Evolutionary conservation across 1,139 yeast genomes (phyloP), one percentile per base, ranked within the genome.

Genomic region (Saccharomyces hybrid): DNA sequence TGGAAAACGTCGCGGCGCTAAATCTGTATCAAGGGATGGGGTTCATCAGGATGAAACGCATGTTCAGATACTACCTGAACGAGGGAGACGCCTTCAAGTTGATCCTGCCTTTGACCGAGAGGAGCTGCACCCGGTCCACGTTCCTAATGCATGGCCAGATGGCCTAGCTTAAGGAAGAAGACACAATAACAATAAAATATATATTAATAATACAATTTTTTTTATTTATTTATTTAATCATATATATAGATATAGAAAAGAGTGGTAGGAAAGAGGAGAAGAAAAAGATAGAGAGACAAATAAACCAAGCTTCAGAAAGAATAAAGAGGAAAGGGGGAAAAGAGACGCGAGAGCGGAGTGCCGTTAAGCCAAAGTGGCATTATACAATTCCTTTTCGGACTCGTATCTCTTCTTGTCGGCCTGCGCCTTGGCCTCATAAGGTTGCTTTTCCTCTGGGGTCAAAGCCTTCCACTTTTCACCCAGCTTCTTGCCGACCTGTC

Each of bases 391-490:
- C 81, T 91, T 93, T 77, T 88, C 96, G 70, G 87, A 83, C 77
- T 91, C 97, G 75, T 93, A 93, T 78, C 98, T 86, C 81, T 90
- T 88, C 82, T 93, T 93, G 79, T 93, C 99, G 65, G 88, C 86
- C 62, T 84, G 93, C 64, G 98, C 97, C 78, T 89, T 88, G 70
- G 81, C 83, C 76, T 89, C 96, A 74, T 89, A 91, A 60, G 96
- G 96, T 64, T 72, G 75, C 79, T 88, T 91, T 64, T 88, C 96
- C 53, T 86, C 91, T 56, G 82, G 81, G 60, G 78, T 76, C 67
- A 91, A 79, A 58, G 91, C 87, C 84, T 90, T 90, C 99, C 99
- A 93, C 76, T 82, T 87, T 73, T 89, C 96, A 73, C 99, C 99
- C 67, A 93, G 83, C 59, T 88, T 74, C 74, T 85, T 88, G 71